A percentile compares a stretch with the other conserved stretches of the same genome.
Conservation (phyloP, 805 yeast genomes). For the Wickerhamiella allomyrinae region DNA sequence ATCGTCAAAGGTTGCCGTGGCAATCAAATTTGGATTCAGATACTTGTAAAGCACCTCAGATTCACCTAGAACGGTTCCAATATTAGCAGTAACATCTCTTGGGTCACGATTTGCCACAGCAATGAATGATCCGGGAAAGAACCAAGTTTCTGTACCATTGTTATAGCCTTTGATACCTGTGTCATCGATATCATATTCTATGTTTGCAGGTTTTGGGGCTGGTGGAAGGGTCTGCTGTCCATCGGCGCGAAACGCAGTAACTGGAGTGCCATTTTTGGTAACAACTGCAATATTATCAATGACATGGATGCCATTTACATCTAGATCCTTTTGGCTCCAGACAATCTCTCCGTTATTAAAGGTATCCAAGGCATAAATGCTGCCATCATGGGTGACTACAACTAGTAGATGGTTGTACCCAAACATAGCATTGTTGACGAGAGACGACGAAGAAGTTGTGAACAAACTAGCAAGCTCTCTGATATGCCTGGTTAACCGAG, state of each 20-base stretch:
- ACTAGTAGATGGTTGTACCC: slow-evolving; percentile 25
- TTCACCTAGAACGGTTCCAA: slow-evolving; percentile 57
- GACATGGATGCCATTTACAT: slow-evolving; percentile 3
- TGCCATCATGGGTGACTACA: slow-evolving; percentile 19
- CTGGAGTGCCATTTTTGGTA: slow-evolving; percentile 5
- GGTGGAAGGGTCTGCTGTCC: not conserved
- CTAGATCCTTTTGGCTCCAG: not conserved
- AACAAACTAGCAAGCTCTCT: not conserved
- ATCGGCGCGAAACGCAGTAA: not conserved
- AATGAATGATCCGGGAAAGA: slow-evolving; percentile 21
- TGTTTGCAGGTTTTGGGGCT: not conserved
- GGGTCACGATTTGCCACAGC: slow-evolving; percentile 30
- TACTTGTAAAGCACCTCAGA: slow-evolving; percentile 72
- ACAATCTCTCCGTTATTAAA: slow-evolving; percentile 1
- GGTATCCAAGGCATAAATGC: slow-evolving; percentile 22
- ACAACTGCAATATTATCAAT: slow-evolving; percentile 12
- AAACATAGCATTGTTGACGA: slow-evolving; percentile 17
- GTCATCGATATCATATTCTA: not conserved
- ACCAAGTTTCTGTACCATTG: not conserved
- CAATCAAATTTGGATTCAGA: slow-evolving; percentile 52
- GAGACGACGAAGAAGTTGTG: slow-evolving; percentile 4
- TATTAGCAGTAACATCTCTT: slow-evolving; percentile 34
- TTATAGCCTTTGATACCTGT: not conserved
- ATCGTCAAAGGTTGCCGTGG: slow-evolving; percentile 33
- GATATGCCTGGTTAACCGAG: not conserved